Evolutionary conservation across 106 monocot genomes (phyloP).

Genomic region (Acanthochlamys bracteata): DNA sequence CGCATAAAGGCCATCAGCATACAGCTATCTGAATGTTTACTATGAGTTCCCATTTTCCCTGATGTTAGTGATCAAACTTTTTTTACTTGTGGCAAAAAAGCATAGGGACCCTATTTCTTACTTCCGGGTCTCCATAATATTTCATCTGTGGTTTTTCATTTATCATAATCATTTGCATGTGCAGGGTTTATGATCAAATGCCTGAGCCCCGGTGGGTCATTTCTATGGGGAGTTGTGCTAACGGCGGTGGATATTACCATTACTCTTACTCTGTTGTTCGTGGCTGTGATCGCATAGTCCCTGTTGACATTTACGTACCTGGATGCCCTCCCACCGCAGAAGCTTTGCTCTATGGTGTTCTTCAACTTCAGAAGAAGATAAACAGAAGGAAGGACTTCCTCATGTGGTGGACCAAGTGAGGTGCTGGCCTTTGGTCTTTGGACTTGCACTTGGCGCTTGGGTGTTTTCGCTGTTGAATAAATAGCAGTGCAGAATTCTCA

Average conservation of each 20-base stretch:
- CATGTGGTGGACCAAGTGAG: slow-evolving; percentile 94
- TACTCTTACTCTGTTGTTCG: slow-evolving; percentile 98
- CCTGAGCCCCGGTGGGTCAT: slow-evolving; percentile 99
- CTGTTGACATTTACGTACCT: slow-evolving; percentile 96
- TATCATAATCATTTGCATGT: not conserved
- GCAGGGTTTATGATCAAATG: slow-evolving; percentile 99
- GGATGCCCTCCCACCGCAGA: slow-evolving; percentile 98
- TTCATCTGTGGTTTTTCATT: too few species aligned
- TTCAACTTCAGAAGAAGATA: slow-evolving; percentile 99
- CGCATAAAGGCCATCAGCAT: too few species aligned
- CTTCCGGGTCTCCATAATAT: too few species aligned
- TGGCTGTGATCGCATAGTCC: slow-evolving; percentile 97
- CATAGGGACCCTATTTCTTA: too few species aligned
- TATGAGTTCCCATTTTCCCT: too few species aligned
- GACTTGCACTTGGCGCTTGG: not conserved
- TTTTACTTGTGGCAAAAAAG: too few species aligned
- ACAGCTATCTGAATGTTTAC: too few species aligned
- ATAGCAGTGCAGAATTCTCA: too few species aligned
- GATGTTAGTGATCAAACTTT: too few species aligned
- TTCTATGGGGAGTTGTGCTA: slow-evolving; percentile 99
- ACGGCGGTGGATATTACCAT: slow-evolving; percentile 97
- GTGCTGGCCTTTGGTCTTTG: not conserved
- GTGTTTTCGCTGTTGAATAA: not conserved
- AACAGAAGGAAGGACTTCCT: slow-evolving; percentile 89
- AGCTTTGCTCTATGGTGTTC: slow-evolving; percentile 86